Conservation (phyloP, 192 early-diverging fungal genomes). For the Entomortierella lignicola region DNA sequence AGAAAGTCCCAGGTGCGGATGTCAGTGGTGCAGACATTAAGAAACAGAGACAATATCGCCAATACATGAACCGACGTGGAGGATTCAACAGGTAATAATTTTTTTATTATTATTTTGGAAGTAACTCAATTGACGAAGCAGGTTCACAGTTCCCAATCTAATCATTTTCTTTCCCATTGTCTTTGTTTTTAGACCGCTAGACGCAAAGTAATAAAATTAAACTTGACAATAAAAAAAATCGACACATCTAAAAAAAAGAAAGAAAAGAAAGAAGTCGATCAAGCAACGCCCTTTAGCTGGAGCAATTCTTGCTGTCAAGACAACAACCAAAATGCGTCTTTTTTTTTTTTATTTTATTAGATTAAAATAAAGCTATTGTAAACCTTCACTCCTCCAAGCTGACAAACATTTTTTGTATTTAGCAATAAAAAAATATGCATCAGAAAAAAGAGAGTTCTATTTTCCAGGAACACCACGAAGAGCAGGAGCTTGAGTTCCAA, state of each 20-base stretch:
- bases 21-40: slow-evolving; percentile 81
- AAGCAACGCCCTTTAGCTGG: too few relatives aligned
- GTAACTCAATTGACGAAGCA: not conserved
- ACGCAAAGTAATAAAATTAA: slow-evolving; percentile 10
- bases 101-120: not conserved
- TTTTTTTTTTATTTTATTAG: slow-evolving; percentile 8
- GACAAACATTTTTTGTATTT: too few relatives aligned
- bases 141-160: too few relatives aligned
- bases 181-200: slow-evolving; percentile 10
- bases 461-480: slow-evolving; percentile 52
- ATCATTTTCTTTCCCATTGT: not conserved
- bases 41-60: slow-evolving; percentile 87
- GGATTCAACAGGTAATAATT: slow-evolving; percentile 79
- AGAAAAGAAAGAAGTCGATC: not conserved
- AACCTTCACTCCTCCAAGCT: too few relatives aligned
- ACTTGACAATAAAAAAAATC: too few relatives aligned
- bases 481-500: slow-evolving; percentile 34
- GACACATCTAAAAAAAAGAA: slow-evolving; percentile 5
- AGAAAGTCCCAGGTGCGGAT: slow-evolving; percentile 81
- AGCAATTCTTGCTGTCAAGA: too few relatives aligned
- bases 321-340: not conserved
- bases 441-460: slow-evolving; percentile 2
- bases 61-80: slow-evolving; percentile 95
- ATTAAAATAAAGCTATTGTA: not conserved
- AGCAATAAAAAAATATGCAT: too few relatives aligned